phyloP scores from a whole-genome alignment of 1,284 basidiomycete species.

The Porphyrellus sp. region DNA sequence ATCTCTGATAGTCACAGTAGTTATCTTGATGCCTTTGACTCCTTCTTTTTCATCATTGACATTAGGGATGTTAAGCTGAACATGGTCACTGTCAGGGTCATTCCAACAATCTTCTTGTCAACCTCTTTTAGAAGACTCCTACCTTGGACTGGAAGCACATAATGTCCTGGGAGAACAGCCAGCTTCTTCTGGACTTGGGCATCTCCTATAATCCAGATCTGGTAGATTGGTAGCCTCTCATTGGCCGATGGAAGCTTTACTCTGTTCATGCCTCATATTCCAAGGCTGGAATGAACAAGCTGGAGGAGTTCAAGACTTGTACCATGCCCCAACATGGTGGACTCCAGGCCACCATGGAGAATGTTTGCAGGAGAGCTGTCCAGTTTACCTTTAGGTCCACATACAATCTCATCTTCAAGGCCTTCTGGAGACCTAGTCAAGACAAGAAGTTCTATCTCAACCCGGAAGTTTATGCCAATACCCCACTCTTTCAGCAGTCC shows the following conservation, averaged over 20 bases:
- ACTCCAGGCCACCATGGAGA: slow-evolving; percentile 1
- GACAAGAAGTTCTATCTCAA: slow-evolving; percentile 6
- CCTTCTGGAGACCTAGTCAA: neutral
- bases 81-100: slow-evolving; percentile 4
- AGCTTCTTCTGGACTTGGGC: slow-evolving; percentile 5
- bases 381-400: slow-evolving; percentile 1
- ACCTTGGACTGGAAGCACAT: slow-evolving; percentile 11
- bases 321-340: slow-evolving; percentile 5
- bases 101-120: slow-evolving; percentile 3
- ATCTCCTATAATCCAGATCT: slow-evolving; percentile 1
- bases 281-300: slow-evolving; percentile 9
- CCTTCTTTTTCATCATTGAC: slow-evolving; percentile 11
- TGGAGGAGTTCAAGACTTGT: slow-evolving; percentile 6
- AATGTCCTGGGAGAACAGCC: neutral
- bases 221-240: neutral
- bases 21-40: slow-evolving; percentile 3
- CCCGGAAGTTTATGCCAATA: slow-evolving; percentile 4
- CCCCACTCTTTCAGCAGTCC: neutral
- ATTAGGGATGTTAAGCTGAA: slow-evolving; percentile 9
- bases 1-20: neutral
- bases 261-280: slow-evolving; percentile 5
- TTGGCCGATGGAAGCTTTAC: slow-evolving; percentile 8
- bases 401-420: slow-evolving; percentile 8
- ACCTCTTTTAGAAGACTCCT: slow-evolving; percentile 4
- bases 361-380: neutral